These are phyloP conservation scores for Lachnum nothofagi DNA, from an alignment of 2,329 filamentous ascomycete species.

Conservation along the genomic window DNA sequence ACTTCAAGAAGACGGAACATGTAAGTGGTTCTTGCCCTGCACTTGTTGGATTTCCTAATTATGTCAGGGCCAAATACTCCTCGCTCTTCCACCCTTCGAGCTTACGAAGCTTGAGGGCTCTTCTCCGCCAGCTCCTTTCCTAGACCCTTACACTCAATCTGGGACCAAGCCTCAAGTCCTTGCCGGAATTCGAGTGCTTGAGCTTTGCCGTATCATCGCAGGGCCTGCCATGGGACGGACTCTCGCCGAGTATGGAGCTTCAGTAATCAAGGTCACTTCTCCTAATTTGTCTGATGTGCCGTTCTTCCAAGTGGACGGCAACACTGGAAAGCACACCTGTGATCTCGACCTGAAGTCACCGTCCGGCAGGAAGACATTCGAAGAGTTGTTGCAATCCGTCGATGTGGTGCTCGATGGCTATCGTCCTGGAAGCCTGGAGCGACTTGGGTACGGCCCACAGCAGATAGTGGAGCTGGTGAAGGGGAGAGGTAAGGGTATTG, in stretches of 20 bases:
- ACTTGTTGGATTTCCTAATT: background rate
- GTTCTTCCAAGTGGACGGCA: conserved; percentile 68
- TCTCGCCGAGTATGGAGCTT: conserved; percentile 69
- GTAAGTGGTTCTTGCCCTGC: conserved; percentile 33
- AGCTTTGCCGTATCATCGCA: conserved; percentile 71
- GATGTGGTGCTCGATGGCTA: conserved; percentile 68
- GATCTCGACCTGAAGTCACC: conserved; percentile 57
- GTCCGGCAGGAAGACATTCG: conserved; percentile 50
- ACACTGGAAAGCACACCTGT: conserved; percentile 63
- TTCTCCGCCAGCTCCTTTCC: conserved; percentile 40
- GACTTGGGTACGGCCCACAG: conserved; percentile 58
- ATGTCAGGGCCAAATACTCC: conserved; percentile 36
- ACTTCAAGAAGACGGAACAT: conserved; percentile 53
- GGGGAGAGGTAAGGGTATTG: conserved; percentile 54
- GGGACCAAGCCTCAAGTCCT: conserved; percentile 32
- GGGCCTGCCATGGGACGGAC: conserved; percentile 67
- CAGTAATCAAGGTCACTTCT: conserved; percentile 67
- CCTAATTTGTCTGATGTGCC: conserved; percentile 64
- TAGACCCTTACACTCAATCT: conserved; percentile 20
- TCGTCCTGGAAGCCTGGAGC: conserved; percentile 58
- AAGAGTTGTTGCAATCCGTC: conserved; percentile 53
- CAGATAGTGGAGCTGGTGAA: conserved; percentile 48
- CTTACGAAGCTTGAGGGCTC: conserved; percentile 45
- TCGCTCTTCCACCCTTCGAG: conserved; percentile 40
- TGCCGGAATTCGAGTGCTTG: conserved; percentile 64